Evolutionary conservation across 2,329 filamentous ascomycete species (phyloP).

Genomic region (Polychaeton citri): DNA sequence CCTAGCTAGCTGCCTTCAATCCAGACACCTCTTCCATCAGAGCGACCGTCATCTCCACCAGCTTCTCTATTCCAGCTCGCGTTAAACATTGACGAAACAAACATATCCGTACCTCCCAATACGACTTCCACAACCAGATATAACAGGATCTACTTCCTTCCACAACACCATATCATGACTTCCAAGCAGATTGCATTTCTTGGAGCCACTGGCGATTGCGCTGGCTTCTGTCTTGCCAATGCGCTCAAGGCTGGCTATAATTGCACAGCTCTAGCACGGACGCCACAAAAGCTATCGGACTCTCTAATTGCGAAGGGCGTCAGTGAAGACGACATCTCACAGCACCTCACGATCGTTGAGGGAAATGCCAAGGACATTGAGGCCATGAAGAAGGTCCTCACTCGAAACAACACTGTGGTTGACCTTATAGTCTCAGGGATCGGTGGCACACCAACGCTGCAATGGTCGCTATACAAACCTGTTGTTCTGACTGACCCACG

Average conservation of each 20-base stretch:
- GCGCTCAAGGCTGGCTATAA: slow-evolving; percentile 32
- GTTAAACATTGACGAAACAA: too few relatives aligned
- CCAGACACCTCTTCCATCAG: too few relatives aligned
- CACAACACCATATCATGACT: slow-evolving; percentile 1
- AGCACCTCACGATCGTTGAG: slow-evolving; percentile 33
- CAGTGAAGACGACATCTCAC: slow-evolving; percentile 19
- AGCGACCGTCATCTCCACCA: too few relatives aligned
- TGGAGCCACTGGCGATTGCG: slow-evolving; percentile 38
- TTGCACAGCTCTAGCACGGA: slow-evolving; percentile 36
- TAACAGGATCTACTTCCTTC: neutral
- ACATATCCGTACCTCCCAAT: too few relatives aligned
- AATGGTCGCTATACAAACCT: slow-evolving; percentile 11
- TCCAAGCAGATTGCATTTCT: slow-evolving; percentile 34
- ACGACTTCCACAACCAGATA: too few relatives aligned
- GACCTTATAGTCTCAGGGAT: slow-evolving; percentile 36
- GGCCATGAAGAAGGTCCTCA: slow-evolving; percentile 27
- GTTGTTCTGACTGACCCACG: slow-evolving; percentile 20
- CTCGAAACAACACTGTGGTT: slow-evolving; percentile 18
- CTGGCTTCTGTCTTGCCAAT: slow-evolving; percentile 29
- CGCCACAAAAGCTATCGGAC: slow-evolving; percentile 33
- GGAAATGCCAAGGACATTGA: slow-evolving; percentile 33
- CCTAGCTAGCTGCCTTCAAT: too few relatives aligned
- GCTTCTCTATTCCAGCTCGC: too few relatives aligned
- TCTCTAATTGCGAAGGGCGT: slow-evolving; percentile 30
- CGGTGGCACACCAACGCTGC: slow-evolving; percentile 20